phyloP scores from a whole-genome alignment of 257 asterid species.

The Euphrasia confusa region DNA sequence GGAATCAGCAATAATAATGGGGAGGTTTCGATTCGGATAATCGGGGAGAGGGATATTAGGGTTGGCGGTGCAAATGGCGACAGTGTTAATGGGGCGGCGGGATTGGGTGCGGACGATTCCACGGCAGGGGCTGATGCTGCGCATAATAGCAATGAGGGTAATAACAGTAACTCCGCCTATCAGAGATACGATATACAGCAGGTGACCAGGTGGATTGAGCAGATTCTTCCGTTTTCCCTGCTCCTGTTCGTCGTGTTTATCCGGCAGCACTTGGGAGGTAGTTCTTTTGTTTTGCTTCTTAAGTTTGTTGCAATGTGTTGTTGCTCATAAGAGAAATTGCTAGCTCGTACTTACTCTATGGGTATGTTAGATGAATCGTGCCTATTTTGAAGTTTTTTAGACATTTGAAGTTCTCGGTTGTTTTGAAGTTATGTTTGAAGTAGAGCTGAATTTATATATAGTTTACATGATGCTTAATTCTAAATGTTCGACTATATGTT shows the following conservation, averaged over 20 bases:
- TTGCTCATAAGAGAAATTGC: neutral
- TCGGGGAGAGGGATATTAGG: constrained; percentile 38
- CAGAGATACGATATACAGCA: constrained; percentile 76
- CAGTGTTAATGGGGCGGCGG: constrained; percentile 21
- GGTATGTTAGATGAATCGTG: too few relatives aligned
- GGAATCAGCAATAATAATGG: constrained; percentile 32
- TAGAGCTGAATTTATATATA: too few relatives aligned
- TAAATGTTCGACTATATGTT: too few relatives aligned
- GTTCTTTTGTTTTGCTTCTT: neutral
- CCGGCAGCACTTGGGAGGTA: constrained; percentile 79
- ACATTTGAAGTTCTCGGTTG: too few relatives aligned
- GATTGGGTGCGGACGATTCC: constrained; percentile 29
- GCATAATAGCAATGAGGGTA: constrained; percentile 18
- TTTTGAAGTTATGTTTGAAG: too few relatives aligned
- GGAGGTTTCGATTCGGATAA: constrained; percentile 66
- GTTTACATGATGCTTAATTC: too few relatives aligned
- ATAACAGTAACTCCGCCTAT: constrained; percentile 30
- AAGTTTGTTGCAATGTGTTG: neutral
- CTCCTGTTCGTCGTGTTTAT: constrained; percentile 66
- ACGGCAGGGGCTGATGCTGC: constrained; percentile 20
- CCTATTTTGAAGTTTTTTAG: too few relatives aligned
- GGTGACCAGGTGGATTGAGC: constrained; percentile 71
- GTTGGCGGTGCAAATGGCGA: constrained; percentile 30
- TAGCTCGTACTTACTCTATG: neutral
- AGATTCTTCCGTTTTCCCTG: constrained; percentile 69